Base-by-base conservation (phyloP, 257 asterid genomes). In the Nicotiana undulata region DNA sequence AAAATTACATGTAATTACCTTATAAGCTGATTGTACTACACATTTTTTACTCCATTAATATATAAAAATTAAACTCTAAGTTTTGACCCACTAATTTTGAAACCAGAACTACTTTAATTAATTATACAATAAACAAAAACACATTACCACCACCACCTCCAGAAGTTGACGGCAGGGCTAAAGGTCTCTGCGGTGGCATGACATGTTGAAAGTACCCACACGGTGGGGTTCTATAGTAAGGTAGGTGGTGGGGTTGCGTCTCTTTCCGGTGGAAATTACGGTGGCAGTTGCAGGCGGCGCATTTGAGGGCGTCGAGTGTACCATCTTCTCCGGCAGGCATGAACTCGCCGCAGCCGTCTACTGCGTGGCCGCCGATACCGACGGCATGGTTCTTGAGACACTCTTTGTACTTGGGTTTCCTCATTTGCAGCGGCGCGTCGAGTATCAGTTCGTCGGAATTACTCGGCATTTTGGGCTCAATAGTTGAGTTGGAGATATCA, bases 241-340 rank as follows among this genome's bases (percentile, higher is more conserved):
- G 92, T 8, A 89, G 89, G 79, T 86, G 90, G 80, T 85, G 91
- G 56, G 87, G 63, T 20, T 87, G 34, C 18, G 84, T 61, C 11
- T 90, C 97, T 65, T 87, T 91, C 61, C 95, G 92, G 93, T 93
- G 97, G 82, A 93, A 93, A 82, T 89, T 93, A 76, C 96, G 94
- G 91, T 93, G 97, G 90, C 96, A 93, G 66, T 64, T 88, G 81
- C 96, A 91, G 82, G 93, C 92, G 78, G 97, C 97, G 86, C 97
- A 93, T 76, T 82, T 85, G 60, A 93, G 92, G 24, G 91, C 87
- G 20, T 90, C 96, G 0, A 88, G 87, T 0, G 90, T 82, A 55
- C 94, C 96, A 0, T 91, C 93, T 7, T 87, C 89, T 37, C 97
- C 97, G n/a, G 93, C 90, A 5, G 97, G 82, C 77, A 91, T 82